Base-by-base conservation (phyloP, 1,284 basidiomycete species). In the Heterobasidion occidentale region DNA sequence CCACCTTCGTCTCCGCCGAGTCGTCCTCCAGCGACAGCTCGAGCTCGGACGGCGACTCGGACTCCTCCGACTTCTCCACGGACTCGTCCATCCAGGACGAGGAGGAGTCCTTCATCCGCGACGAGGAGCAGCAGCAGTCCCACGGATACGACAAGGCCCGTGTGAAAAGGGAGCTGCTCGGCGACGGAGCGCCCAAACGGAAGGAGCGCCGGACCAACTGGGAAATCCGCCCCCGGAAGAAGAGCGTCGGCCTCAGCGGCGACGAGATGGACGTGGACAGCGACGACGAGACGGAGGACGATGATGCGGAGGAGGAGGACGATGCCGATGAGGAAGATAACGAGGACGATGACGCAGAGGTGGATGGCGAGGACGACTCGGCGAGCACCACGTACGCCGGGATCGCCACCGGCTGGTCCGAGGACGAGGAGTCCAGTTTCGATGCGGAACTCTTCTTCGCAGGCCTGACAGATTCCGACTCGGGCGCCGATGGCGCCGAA, bases 401-500 rank as follows among this genome's bases (percentile, higher is more conserved):
- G 57, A 76, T 82, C 55, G 83, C 77, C 57, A 84, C 78, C 19
- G 82, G 83, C 46, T 90, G 86, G 78, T 87, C 85, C 35, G 74
- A 74, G 42, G 79, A 72, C 50, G 87, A 87, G 27, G 86, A 88
- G 63, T 86, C 80, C 1, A 81, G 78, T 57, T 88, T 88, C 61
- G 87, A 90, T 60, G 88, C 88, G 4, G 87, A 90, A 61, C 67
- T 91, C 0, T 90, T 90, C 70, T 90, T 90, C 64, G 80, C 83
- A 45, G 86, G 87, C 64, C 77, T 90, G 36, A 65, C 63, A 45
- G 72, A 71, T 57, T 71, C 69, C 27, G 67, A 68, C 8, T 80
- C 82, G 20, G 84, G 82, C 61, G 71, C 76, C 1, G 74, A 71
- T 17, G 38, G 15, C 11, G 17, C 11, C 36, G 64, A 63, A 15